Conservation (phyloP, 306 rosid species). For the Geum urbanum region DNA sequence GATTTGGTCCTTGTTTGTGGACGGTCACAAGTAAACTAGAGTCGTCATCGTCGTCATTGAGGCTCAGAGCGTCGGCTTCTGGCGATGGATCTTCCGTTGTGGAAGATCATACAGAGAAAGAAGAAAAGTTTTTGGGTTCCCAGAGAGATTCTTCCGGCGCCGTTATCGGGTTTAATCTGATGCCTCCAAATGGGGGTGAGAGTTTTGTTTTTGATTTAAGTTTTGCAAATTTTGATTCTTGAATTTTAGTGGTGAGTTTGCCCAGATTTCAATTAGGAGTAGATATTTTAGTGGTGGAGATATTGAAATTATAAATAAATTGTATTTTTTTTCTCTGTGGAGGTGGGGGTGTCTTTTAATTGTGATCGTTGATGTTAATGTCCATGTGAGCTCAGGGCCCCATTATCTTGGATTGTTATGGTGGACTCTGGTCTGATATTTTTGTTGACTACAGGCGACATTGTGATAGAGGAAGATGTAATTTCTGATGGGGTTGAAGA, state of each 20-base stretch:
- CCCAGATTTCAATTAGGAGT: no score
- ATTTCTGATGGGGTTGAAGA: constrained; percentile 17
- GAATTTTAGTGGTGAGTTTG: no score
- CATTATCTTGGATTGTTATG: no score
- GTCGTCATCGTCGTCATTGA: constrained; percentile 6
- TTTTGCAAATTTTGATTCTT: no score
- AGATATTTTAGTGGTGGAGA: not conserved
- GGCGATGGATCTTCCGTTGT: constrained; percentile 27
- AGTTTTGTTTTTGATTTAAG: no score
- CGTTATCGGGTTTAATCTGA: constrained; percentile 46
- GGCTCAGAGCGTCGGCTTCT: constrained; percentile 33
- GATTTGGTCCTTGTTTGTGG: constrained; percentile 20
- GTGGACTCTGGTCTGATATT: not conserved
- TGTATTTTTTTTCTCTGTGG: not conserved
- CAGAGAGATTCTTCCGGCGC: constrained; percentile 49
- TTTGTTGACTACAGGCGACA: constrained; percentile 27
- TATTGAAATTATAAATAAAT: not conserved
- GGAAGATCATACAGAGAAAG: constrained; percentile 21
- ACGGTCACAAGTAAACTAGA: constrained; percentile 12
- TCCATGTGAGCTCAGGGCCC: not conserved
- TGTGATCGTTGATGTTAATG: constrained; percentile 10
- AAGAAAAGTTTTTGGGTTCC: constrained; percentile 19
- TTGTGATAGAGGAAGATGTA: constrained; percentile 20
- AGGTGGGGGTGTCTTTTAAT: not conserved
- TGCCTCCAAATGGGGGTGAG: constrained; percentile 43